These are phyloP conservation scores for Fraxinus paxiana DNA, from an alignment of 305 asterid genomes.

Conservation along the genomic window DNA sequence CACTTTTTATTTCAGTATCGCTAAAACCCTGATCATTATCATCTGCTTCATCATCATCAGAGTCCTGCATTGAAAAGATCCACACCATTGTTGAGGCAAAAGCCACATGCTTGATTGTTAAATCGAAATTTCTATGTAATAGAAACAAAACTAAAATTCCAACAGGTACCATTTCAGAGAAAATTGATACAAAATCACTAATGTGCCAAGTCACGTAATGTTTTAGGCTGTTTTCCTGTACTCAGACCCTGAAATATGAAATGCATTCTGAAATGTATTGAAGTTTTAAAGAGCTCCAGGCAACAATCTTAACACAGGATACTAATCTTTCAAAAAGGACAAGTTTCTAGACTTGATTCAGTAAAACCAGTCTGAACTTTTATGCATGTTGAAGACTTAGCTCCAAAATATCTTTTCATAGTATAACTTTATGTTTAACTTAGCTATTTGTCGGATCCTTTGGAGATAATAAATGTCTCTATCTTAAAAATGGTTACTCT, in stretches of 20 bases:
- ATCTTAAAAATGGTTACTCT: not conserved
- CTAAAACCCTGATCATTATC: constrained; percentile 30
- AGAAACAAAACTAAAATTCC: not conserved
- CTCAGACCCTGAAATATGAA: not conserved
- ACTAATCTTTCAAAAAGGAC: not conserved
- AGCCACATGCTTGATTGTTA: not conserved
- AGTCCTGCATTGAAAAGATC: constrained; percentile 46
- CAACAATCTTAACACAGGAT: not conserved
- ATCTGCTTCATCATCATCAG: constrained; percentile 40
- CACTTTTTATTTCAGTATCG: constrained; percentile 34
- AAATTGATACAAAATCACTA: too few relatives aligned
- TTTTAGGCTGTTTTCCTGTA: too few relatives aligned
- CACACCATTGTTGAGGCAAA: not conserved
- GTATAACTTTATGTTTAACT: not conserved
- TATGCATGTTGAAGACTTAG: not conserved
- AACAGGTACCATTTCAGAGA: constrained; percentile 8
- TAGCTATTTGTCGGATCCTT: not conserved
- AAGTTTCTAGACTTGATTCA: not conserved
- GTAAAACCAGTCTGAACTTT: not conserved
- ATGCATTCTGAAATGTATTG: not conserved
- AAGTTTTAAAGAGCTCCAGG: not conserved
- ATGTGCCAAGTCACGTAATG: too few relatives aligned
- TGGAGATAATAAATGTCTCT: not conserved
- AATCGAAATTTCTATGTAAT: not conserved
- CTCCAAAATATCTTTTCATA: not conserved